Evolutionary conservation across 108 stramenopile genomes (phyloP), one percentile per base, ranked within the genome.

Genomic region (Skeletonema grethae): DNA sequence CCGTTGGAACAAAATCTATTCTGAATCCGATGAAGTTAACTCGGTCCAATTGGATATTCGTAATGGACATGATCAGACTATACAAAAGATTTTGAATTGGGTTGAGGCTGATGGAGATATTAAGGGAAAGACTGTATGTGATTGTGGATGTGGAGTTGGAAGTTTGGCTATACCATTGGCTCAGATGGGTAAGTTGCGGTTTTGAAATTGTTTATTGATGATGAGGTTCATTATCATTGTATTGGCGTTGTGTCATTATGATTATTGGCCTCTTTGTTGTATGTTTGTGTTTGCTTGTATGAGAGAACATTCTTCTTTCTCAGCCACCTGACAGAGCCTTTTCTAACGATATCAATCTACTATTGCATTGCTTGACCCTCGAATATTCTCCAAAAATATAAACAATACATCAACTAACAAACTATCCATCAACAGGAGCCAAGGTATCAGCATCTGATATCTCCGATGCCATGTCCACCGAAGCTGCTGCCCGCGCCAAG

Each of bases 1-100:
- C 57, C 87, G 97, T 64, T 98, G 97, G 97, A 97, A 98, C 76
- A 98, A 98, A 73, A 97, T 97, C 63, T 97, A 97, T 73, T 93
- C 93, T 28, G 90, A 95, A 5, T 85, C 86, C 29, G 97, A 96
- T 76, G 97, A 97, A 46, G 96, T 97, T 35, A 97, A 97, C 82
- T 83, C 83, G 5, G 97, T 98, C 5, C 97, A 98, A 73, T 53
- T 94, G 53, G 97, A 98, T 83, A 98, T 98, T 65, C 90, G 97
- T 28, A 92, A 84, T 57, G 97, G 97, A 5, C 97, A 98, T 77
- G 92, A 87, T 56, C 95, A 97, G 82, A 98, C 97, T 24, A 96
- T 98, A 70, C 93, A 95, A 72, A 97, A 97, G 88, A 94, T 98
- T 58, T 76, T 98, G 66, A 91, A 90, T 32, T 98, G 97, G 97